A percentile compares a stretch with the other conserved stretches of the same genome.
phyloP scores from a whole-genome alignment of 371 early-diverging fungal genomes.

The Batkoa obscura region DNA sequence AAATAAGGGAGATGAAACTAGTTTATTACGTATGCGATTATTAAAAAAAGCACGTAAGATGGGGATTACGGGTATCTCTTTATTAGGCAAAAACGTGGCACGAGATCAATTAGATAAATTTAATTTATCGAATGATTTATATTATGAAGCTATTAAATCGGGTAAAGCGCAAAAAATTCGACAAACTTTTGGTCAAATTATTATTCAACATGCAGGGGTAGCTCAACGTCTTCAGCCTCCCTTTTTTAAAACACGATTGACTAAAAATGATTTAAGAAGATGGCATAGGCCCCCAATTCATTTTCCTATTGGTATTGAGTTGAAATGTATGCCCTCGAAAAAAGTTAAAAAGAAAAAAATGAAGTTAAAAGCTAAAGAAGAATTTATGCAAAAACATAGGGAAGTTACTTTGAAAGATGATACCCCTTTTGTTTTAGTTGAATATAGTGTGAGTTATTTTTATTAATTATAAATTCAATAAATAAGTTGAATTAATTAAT shows the following conservation, averaged over 20 bases:
- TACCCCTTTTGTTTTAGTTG: slow-evolving; percentile 69
- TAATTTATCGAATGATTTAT: slow-evolving; percentile 91
- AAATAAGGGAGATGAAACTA: too few species aligned
- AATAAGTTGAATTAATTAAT: too few species aligned
- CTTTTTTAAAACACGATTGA: slow-evolving; percentile 72
- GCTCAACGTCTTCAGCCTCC: slow-evolving; percentile 76
- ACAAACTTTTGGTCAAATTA: slow-evolving; percentile 77
- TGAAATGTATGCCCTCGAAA: slow-evolving; percentile 49
- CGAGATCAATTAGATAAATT: slow-evolving; percentile 52
- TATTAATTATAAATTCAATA: too few species aligned
- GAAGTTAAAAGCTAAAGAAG: slow-evolving; percentile 45
- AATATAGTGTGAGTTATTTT: slow-evolving; percentile 56
- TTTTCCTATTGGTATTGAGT: slow-evolving; percentile 28
- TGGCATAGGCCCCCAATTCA: slow-evolving; percentile 85
- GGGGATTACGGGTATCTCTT: slow-evolving; percentile 17
- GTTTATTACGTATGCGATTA: not conserved
- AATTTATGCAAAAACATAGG: slow-evolving; percentile 62
- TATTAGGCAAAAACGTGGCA: slow-evolving; percentile 20
- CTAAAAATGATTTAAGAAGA: slow-evolving; percentile 73
- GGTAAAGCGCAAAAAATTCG: slow-evolving; percentile 59
- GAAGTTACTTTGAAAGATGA: slow-evolving; percentile 86
- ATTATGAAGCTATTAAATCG: slow-evolving; percentile 60
- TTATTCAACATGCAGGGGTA: slow-evolving; percentile 85
- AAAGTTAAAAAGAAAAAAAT: slow-evolving; percentile 58
- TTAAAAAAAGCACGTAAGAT: not conserved